phyloP scores from a whole-genome alignment of 2,329 filamentous ascomycete species.

The Calonectria naviculata region DNA sequence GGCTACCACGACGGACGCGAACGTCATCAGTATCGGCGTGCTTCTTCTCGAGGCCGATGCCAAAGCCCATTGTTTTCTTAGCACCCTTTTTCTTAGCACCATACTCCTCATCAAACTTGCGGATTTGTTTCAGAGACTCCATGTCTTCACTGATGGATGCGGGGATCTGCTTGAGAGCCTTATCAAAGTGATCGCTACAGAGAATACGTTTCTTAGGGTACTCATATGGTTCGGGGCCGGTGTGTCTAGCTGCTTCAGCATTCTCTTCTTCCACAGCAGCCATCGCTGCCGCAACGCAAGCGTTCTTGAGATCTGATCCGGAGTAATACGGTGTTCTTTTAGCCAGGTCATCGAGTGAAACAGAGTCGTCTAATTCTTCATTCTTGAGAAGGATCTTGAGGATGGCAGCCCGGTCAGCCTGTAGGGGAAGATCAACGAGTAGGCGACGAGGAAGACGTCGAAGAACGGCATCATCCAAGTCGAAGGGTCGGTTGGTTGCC shows the following conservation, averaged over 20 bases:
- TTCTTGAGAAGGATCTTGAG: constrained; percentile 77
- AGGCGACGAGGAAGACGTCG: constrained; percentile 79
- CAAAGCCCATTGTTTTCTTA: constrained; percentile 70
- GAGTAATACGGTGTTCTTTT: constrained; percentile 81
- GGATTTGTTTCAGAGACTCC: constrained; percentile 84
- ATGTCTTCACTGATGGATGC: constrained; percentile 96
- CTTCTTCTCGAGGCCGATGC: constrained; percentile 52
- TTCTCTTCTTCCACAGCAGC: constrained; percentile 82
- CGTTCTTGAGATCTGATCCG: constrained; percentile 85
- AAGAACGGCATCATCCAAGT: constrained; percentile 89
- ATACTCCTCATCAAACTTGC: constrained; percentile 96
- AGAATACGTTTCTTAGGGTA: constrained; percentile 73
- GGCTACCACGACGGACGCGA: constrained; percentile 49
- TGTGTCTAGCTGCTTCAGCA: constrained; percentile 49
- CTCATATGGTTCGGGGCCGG: constrained; percentile 57
- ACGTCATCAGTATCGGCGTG: constrained; percentile 55
- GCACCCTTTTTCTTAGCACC: constrained; percentile 81
- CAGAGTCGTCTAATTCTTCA: constrained; percentile 70
- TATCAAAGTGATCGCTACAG: constrained; percentile 79
- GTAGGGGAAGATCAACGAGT: constrained; percentile 77
- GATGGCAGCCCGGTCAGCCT: constrained; percentile 74
- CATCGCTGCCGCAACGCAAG: constrained; percentile 83
- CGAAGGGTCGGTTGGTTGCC: constrained; percentile 94
- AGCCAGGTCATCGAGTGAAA: constrained; percentile 73
- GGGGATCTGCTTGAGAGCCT: constrained; percentile 87